Conservation (phyloP, 2,329 filamentous ascomycete genomes). For the Aureobasidium lini region DNA sequence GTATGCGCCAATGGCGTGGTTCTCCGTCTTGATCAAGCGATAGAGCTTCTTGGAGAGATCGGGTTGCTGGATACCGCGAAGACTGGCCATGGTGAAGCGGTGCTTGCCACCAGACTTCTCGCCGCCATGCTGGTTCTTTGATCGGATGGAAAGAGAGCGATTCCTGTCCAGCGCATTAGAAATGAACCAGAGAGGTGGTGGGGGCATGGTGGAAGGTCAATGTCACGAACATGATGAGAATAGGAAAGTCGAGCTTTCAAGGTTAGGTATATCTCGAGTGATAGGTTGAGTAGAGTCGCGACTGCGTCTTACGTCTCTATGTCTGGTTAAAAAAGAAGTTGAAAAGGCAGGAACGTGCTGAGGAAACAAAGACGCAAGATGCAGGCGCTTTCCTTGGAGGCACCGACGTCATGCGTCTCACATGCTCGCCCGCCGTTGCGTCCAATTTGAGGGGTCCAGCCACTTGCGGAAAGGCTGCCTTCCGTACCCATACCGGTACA, state of each 20-base stretch:
- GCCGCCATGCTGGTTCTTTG: slow-evolving; percentile 47
- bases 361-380: neutral
- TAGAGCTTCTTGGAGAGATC: slow-evolving; percentile 84
- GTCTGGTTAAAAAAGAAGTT: neutral
- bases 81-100: slow-evolving; percentile 77
- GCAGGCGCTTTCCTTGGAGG: neutral
- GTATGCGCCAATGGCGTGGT: slow-evolving; percentile 76
- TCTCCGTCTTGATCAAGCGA: slow-evolving; percentile 91
- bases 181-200: neutral
- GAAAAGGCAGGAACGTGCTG: neutral
- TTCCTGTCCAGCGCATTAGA: slow-evolving; percentile 15
- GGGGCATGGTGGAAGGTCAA: neutral
- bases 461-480: slow-evolving; percentile 4
- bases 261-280: neutral
- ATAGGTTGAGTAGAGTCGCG: neutral
- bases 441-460: slow-evolving; percentile 2
- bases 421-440: slow-evolving; percentile 4
- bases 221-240: slow-evolving; percentile 4
- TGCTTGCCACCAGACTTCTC: slow-evolving; percentile 46
- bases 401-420: slow-evolving; percentile 9
- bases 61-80: slow-evolving; percentile 77
- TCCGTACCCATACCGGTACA: slow-evolving; percentile 22
- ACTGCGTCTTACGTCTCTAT: slow-evolving; percentile 1
- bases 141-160: slow-evolving; percentile 66
- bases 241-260: neutral